Conservation (phyloP, 2,329 filamentous ascomycete species). For the Aspergillus pseudotamarii region DNA sequence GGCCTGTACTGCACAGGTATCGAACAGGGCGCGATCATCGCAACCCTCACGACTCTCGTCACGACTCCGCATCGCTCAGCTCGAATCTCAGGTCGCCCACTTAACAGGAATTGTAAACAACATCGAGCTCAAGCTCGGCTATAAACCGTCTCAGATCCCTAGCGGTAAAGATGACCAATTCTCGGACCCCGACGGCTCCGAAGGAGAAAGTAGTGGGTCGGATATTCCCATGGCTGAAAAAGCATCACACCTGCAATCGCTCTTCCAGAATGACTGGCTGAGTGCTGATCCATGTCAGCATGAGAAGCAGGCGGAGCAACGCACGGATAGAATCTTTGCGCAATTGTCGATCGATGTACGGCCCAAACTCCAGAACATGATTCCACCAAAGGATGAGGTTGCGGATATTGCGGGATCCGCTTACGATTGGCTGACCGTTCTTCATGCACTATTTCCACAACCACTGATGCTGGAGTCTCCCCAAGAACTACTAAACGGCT, state of each 20-base stretch:
- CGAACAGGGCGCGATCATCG: slow-evolving; percentile 9
- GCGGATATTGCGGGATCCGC: slow-evolving; percentile 11
- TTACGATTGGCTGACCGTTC: slow-evolving; percentile 19
- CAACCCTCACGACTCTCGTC: slow-evolving; percentile 18
- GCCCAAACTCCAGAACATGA: slow-evolving; percentile 18
- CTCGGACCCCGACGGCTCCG: slow-evolving; percentile 13
- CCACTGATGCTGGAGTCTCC: slow-evolving; percentile 14
- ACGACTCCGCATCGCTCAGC: slow-evolving; percentile 21
- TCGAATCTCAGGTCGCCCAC: slow-evolving; percentile 19
- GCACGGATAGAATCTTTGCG: slow-evolving; percentile 8
- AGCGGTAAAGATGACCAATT: not conserved
- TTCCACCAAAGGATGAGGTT: slow-evolving; percentile 16
- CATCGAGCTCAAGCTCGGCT: slow-evolving; percentile 17
- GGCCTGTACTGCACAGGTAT: slow-evolving; percentile 18
- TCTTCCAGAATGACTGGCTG: slow-evolving; percentile 25
- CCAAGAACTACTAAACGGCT: slow-evolving; percentile 13
- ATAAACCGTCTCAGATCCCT: slow-evolving; percentile 3
- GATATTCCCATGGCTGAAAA: slow-evolving; percentile 16
- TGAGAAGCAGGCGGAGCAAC: slow-evolving; percentile 9
- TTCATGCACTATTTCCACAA: slow-evolving; percentile 20
- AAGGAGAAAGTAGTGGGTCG: slow-evolving; percentile 15
- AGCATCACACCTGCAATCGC: slow-evolving; percentile 17
- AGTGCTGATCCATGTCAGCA: slow-evolving; percentile 16
- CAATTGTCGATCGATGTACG: slow-evolving; percentile 12
- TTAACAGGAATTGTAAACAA: slow-evolving; percentile 16